These are phyloP conservation scores for Schwanniomyces vanrijiae DNA, from an alignment of 805 yeast genomes.

Conservation along the genomic window DNA sequence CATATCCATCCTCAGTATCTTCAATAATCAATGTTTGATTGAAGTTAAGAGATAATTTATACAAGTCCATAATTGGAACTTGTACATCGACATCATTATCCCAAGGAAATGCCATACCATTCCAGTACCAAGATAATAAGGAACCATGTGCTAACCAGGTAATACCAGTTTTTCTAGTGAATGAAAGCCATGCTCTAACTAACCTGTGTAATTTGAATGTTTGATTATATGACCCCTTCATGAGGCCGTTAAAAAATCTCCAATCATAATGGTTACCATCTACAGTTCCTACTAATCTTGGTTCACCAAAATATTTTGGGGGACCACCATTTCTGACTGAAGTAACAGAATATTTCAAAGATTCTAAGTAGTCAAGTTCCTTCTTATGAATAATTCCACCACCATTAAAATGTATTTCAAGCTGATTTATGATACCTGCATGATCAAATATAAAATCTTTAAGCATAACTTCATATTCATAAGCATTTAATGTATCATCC, in stretches of 20 bases:
- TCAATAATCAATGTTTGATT: conserved; percentile 48
- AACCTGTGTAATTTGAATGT: conserved; percentile 39
- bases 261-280: conserved; percentile 39
- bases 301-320: conserved; percentile 35
- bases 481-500: background rate
- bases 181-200: conserved; percentile 44
- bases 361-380: conserved; percentile 11
- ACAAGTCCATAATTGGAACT: conserved; percentile 43
- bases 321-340: conserved; percentile 14
- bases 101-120: conserved; percentile 55
- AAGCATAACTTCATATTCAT: background rate
- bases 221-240: conserved; percentile 23
- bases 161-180: conserved; percentile 38
- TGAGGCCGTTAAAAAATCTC: conserved; percentile 32
- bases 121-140: conserved; percentile 51
- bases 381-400: background rate
- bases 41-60: conserved; percentile 38
- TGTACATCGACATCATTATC: conserved; percentile 59
- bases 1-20: conserved; percentile 19
- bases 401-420: conserved; percentile 5
- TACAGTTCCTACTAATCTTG: conserved; percentile 18
- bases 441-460: conserved; percentile 18
- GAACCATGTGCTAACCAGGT: conserved; percentile 43
- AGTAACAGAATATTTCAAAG: conserved; percentile 16
- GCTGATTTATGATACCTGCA: conserved; percentile 18